Conservation (phyloP, 2,329 filamentous ascomycete genomes). For the Talaromyces sp. region DNA sequence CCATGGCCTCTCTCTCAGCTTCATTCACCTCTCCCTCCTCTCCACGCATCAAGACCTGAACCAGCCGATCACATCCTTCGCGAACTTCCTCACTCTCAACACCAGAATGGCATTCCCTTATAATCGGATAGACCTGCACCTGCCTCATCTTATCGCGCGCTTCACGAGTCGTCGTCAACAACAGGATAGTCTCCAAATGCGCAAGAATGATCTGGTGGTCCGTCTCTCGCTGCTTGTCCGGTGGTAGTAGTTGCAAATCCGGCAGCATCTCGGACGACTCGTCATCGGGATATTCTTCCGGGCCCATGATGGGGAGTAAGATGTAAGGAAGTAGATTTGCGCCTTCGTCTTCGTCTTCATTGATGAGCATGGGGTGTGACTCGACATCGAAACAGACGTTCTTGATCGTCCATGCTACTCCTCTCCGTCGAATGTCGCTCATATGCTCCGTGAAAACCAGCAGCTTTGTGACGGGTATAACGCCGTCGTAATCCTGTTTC, state of each 20-base stretch:
- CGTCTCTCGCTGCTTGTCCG: conserved; percentile 81
- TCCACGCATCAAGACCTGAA: conserved; percentile 83
- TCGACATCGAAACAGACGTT: conserved; percentile 83
- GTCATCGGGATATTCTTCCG: conserved; percentile 83
- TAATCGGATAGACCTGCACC: conserved; percentile 82
- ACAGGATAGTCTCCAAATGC: conserved; percentile 81
- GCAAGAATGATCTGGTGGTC: conserved; percentile 76
- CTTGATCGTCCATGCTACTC: conserved; percentile 95
- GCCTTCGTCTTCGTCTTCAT: conserved; percentile 55
- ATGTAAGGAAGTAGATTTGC: conserved; percentile 86
- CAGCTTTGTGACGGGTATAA: conserved; percentile 89
- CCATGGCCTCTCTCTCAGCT: conserved; percentile 41
- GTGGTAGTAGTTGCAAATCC: conserved; percentile 83
- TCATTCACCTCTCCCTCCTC: conserved; percentile 60
- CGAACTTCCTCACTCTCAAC: conserved; percentile 75
- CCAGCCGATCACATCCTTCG: conserved; percentile 83
- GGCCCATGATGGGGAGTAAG: conserved; percentile 80
- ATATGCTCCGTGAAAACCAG: conserved; percentile 91
- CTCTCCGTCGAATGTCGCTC: conserved; percentile 78
- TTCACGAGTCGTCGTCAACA: conserved; percentile 75
- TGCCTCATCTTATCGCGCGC: conserved; percentile 72
- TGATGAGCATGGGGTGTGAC: conserved; percentile 69
- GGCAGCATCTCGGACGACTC: conserved; percentile 84
- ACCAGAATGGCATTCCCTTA: conserved; percentile 79
- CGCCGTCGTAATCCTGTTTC: conserved; percentile 71